Base-by-base conservation (phyloP, 768 basidiomycete genomes). In the Xanthoconium purpureum region DNA sequence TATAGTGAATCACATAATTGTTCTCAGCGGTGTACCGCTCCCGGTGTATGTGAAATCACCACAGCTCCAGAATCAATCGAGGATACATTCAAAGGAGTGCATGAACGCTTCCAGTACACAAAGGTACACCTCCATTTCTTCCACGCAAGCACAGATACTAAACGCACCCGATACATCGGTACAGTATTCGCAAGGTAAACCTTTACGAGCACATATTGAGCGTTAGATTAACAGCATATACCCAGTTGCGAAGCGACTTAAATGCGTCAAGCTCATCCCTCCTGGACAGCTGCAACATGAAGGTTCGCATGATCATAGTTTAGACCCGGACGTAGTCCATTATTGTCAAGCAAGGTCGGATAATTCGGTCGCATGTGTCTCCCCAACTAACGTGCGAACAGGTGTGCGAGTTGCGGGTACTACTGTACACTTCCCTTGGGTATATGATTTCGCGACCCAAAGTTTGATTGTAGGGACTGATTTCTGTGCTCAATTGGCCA, bases 81-180 rank as follows among this genome's bases (percentile, higher is more conserved):
- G 56, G 82, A 78, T 7, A 84, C 82, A 0, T 87, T 86, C 57
- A 80, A 75, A 0, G 85, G 85, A 3, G 73, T 71, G 55, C 80
- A 85, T 39, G 80, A 84, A 59, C 80, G 76, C 3, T 86, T 84
- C 67, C 78, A 82, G 59, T 87, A 83, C 54, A 86, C 84, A 1
- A 87, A 80, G 77, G 85, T 81, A 46, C 36, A 53, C 49, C 18
- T 37, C 30, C 39, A 10, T 9, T 33, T 33, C 12, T 17, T 18
- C 49, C 12, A 29, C 28, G 6, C 13, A 20, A 24, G 15, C 47
- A 50, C 7, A 17, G 32, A 14, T 9, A 8, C 18, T 36, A 17
- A 47, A 32, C 14, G 2, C 13, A 49, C 24, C 29, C 15, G 14
- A 20, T 45, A 11, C 43, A 47, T 47, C 37, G 12, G 10, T 32